These are phyloP conservation scores for Penicillium fuscoglaucum DNA, from an alignment of 2,329 filamentous ascomycete species.

Conservation along the genomic window DNA sequence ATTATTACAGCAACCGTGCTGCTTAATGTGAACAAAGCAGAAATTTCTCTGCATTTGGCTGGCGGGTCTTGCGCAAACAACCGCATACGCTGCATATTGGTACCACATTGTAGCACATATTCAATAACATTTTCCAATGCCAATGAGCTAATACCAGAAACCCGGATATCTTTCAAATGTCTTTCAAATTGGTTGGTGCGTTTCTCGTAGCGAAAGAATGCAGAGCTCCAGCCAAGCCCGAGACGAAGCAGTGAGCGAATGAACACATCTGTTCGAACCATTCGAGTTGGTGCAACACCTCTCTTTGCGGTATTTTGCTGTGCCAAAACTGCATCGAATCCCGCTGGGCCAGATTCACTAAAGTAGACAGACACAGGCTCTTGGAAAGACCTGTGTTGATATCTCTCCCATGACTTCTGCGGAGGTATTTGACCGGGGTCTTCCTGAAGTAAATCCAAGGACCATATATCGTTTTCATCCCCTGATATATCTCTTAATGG, in stretches of 20 bases:
- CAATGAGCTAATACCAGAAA: constrained; percentile 53
- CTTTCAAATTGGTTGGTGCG: constrained; percentile 39
- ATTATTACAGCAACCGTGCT: constrained; percentile 37
- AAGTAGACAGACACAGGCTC: constrained; percentile 44
- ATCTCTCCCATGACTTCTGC: constrained; percentile 46
- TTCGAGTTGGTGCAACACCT: constrained; percentile 27
- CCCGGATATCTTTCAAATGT: constrained; percentile 45
- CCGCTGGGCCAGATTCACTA: constrained; percentile 44
- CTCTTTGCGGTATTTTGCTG: constrained; percentile 26
- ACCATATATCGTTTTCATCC: constrained; percentile 39
- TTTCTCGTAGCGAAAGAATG: constrained; percentile 45
- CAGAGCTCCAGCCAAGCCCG: constrained; percentile 47
- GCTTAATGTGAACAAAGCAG: constrained; percentile 39
- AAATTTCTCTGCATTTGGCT: constrained; percentile 27
- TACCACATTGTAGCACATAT: constrained; percentile 39
- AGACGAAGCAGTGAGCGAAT: constrained; percentile 43
- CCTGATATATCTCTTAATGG: constrained; percentile 6
- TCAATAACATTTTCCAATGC: constrained; percentile 39
- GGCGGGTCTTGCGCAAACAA: constrained; percentile 36
- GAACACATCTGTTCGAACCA: constrained; percentile 42
- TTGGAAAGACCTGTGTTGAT: constrained; percentile 32
- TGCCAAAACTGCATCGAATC: constrained; percentile 42
- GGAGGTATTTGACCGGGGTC: constrained; percentile 15
- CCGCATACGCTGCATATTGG: constrained; percentile 38
- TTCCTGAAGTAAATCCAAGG: constrained; percentile 27